phyloP scores from a whole-genome alignment of 306 rosid genomes.

The Aeschynomene evenia region DNA sequence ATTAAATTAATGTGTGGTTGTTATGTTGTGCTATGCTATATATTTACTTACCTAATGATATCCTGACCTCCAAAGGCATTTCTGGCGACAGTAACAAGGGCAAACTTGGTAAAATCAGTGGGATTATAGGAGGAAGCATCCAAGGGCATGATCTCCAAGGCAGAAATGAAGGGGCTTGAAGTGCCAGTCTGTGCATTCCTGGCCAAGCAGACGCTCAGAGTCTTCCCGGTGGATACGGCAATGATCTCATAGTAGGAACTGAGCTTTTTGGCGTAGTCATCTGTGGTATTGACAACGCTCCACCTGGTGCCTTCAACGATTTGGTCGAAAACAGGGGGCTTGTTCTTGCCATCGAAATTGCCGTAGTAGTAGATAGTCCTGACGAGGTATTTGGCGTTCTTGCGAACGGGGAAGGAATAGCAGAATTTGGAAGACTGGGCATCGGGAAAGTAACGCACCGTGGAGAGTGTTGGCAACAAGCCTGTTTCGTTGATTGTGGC shows the following conservation, averaged over 20 bases:
- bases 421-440: slow-evolving; percentile 60
- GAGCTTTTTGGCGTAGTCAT: slow-evolving; percentile 65
- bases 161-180: slow-evolving; percentile 78
- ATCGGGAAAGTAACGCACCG: slow-evolving; percentile 75
- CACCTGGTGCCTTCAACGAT: slow-evolving; percentile 79
- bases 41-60: slow-evolving; percentile 61
- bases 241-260: slow-evolving; percentile 72
- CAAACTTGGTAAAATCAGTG: slow-evolving; percentile 63
- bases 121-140: slow-evolving; percentile 65
- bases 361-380: slow-evolving; percentile 76
- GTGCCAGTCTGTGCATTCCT: slow-evolving; percentile 51
- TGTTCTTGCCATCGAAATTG: slow-evolving; percentile 60
- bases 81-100: slow-evolving; percentile 66
- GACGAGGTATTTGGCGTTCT: slow-evolving; percentile 59
- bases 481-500: slow-evolving; percentile 34
- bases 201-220: slow-evolving; percentile 72
- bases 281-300: slow-evolving; percentile 70
- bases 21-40: too few relatives aligned
- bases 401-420: slow-evolving; percentile 53
- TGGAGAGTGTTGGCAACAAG: slow-evolving; percentile 52
- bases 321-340: slow-evolving; percentile 88
- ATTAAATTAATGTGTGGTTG: too few relatives aligned
- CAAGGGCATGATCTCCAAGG: slow-evolving; percentile 66
- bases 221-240: slow-evolving; percentile 46
- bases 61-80: slow-evolving; percentile 50